Percentiles rank a stretch among this genome's conserved stretches.
Conservation (phyloP, 108 stramenopile species). For the Seminavis robusta region DNA sequence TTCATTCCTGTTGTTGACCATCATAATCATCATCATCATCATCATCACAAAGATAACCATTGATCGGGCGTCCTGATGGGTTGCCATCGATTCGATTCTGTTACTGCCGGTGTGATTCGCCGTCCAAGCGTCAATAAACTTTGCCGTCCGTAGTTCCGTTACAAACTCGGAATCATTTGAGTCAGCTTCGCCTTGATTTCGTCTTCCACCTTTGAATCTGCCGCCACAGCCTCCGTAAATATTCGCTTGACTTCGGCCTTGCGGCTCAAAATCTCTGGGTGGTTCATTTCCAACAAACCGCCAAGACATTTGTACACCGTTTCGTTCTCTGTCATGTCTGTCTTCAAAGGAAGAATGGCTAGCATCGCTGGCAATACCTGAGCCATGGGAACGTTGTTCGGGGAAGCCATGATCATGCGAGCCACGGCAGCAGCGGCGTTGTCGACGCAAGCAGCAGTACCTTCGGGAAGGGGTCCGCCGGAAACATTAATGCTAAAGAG, state of each 20-base stretch:
- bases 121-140: too few relatives aligned
- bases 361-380: slow-evolving; percentile 91
- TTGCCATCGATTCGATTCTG: not conserved
- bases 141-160: not conserved
- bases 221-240: slow-evolving; percentile 61
- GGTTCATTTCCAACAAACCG: slow-evolving; percentile 82
- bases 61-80: not conserved
- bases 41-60: not conserved
- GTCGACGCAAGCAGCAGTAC: slow-evolving; percentile 75
- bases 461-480: slow-evolving; percentile 29
- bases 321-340: slow-evolving; percentile 94
- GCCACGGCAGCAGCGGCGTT: slow-evolving; percentile 91
- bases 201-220: slow-evolving; percentile 69
- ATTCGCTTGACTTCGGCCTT: slow-evolving; percentile 67
- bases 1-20: not conserved
- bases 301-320: slow-evolving; percentile 91
- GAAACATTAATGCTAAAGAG: slow-evolving; percentile 66
- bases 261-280: slow-evolving; percentile 53
- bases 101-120: too few relatives aligned
- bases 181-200: slow-evolving; percentile 74
- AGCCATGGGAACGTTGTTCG: slow-evolving; percentile 71
- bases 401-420: slow-evolving; percentile 90
- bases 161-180: not conserved
- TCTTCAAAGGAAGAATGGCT: slow-evolving; percentile 82
- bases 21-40: not conserved